Evolutionary conservation across 768 basidiomycete species (phyloP).

Genomic region (Lactarius hatsudake): DNA sequence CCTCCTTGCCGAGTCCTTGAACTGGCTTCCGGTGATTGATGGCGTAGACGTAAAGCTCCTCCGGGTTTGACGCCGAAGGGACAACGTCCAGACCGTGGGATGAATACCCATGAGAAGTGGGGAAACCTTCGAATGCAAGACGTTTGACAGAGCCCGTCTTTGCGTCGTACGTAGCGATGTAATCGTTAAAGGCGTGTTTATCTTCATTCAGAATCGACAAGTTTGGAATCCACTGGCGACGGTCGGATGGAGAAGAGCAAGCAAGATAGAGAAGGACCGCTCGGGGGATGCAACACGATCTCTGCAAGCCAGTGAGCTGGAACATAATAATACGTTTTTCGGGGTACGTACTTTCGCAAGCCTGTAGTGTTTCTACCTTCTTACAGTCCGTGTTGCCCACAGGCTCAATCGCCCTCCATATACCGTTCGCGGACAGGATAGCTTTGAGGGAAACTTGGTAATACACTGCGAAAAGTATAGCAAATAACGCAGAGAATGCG

Average conservation of each 20-base stretch:
- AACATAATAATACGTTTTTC: neutral
- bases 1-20: conserved; percentile 36
- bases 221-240: conserved; percentile 53
- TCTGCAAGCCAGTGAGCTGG: conserved; percentile 38
- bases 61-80: conserved; percentile 45
- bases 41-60: conserved; percentile 60
- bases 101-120: conserved; percentile 43
- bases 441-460: conserved; percentile 52
- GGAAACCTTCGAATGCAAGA: conserved; percentile 37
- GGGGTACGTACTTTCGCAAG: conserved; percentile 59
- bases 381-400: conserved; percentile 51
- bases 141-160: conserved; percentile 43
- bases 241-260: conserved; percentile 51
- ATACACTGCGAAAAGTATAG: conserved; percentile 43
- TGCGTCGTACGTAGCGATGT: conserved; percentile 60
- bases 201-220: conserved; percentile 36
- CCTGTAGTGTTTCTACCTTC: conserved; percentile 51
- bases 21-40: conserved; percentile 65
- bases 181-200: conserved; percentile 46
- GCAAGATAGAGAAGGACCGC: conserved; percentile 58
- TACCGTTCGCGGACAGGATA: conserved; percentile 41
- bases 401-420: conserved; percentile 42
- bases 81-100: conserved; percentile 72
- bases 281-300: conserved; percentile 54
- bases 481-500: conserved; percentile 32